Conservation (phyloP, 768 basidiomycete genomes). For the Lactarius indigo region DNA sequence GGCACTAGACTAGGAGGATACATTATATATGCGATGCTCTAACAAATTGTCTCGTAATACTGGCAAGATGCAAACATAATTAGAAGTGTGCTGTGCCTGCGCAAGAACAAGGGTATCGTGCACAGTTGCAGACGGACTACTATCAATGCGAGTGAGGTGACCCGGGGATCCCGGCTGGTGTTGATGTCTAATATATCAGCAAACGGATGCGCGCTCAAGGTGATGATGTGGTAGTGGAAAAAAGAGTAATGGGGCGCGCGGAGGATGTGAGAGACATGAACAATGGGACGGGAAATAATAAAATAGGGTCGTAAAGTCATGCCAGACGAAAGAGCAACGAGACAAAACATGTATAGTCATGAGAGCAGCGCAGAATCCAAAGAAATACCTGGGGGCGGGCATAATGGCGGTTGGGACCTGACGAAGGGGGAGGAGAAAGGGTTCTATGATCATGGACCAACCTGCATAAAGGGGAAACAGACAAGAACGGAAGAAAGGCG, state of each 20-base stretch:
- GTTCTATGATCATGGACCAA: slow-evolving; percentile 7
- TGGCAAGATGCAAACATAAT: slow-evolving; percentile 33
- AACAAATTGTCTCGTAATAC: slow-evolving; percentile 63
- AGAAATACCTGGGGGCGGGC: slow-evolving; percentile 16
- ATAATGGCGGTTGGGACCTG: slow-evolving; percentile 11
- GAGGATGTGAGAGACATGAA: slow-evolving; percentile 38
- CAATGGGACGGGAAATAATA: slow-evolving; percentile 29
- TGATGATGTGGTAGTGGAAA: slow-evolving; percentile 28
- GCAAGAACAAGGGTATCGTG: slow-evolving; percentile 38
- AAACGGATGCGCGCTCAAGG: slow-evolving; percentile 27
- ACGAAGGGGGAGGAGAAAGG: not conserved
- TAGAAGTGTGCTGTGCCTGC: slow-evolving; percentile 41
- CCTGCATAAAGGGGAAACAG: slow-evolving; percentile 12
- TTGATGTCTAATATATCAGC: slow-evolving; percentile 30
- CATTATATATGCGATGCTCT: slow-evolving; percentile 62
- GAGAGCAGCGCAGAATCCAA: slow-evolving; percentile 62
- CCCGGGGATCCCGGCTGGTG: slow-evolving; percentile 27
- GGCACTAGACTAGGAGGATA: slow-evolving; percentile 26
- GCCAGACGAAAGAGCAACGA: slow-evolving; percentile 49
- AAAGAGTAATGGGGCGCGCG: slow-evolving; percentile 31
- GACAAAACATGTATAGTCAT: slow-evolving; percentile 48
- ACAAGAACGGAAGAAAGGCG: slow-evolving; percentile 7
- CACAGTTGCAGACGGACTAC: slow-evolving; percentile 40
- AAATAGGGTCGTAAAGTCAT: slow-evolving; percentile 28
- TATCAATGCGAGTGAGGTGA: slow-evolving; percentile 23